phyloP scores from a whole-genome alignment of 140 eudicot genomes.

The Senecio squalidus region DNA sequence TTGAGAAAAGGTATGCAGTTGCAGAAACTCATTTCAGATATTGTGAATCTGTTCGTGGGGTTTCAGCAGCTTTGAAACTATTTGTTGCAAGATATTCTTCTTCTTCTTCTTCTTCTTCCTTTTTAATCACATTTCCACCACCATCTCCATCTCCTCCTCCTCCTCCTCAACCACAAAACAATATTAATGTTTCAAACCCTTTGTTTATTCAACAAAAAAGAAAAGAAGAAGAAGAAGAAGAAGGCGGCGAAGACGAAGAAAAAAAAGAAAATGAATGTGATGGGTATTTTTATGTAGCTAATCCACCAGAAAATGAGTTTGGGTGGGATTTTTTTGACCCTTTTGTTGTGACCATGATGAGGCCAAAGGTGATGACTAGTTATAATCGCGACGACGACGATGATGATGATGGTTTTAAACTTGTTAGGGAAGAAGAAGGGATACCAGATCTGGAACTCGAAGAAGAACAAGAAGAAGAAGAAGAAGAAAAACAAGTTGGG shows the following conservation, averaged over 20 bases:
- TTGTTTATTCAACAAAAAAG: conserved; percentile 69
- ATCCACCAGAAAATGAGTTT: conserved; percentile 70
- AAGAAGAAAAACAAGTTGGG: conserved; percentile 64
- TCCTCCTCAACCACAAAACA: conserved; percentile 44
- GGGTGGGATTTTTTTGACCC: conserved; percentile 99
- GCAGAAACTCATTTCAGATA: conserved; percentile 90
- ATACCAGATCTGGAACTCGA: conserved; percentile 94
- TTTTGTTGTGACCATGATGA: conserved; percentile 49
- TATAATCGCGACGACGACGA: conserved; percentile 55
- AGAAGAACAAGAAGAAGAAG: too few relatives aligned
- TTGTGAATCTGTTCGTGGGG: conserved; percentile 71
- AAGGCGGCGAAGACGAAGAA: conserved; percentile 25
- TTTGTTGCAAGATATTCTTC: conserved; percentile 85
- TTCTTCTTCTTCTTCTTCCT: conserved; percentile 74
- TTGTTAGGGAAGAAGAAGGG: conserved; percentile 92
- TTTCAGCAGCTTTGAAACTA: conserved; percentile 73
- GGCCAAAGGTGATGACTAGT: conserved; percentile 58
- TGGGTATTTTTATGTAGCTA: conserved; percentile 62
- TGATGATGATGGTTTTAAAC: conserved; percentile 80
- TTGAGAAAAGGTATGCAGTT: conserved; percentile 71
- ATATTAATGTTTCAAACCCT: conserved; percentile 78
- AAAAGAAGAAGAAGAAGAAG: conserved; percentile 8
- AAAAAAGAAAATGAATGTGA: conserved; percentile 10
- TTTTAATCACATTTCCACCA: conserved; percentile 70
- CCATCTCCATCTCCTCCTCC: too few relatives aligned